A percentile compares a stretch with the other conserved stretches of the same genome.
These are phyloP conservation scores for Fusarium algeriense DNA, from an alignment of 2,329 filamentous ascomycete genomes.

Conservation along the genomic window DNA sequence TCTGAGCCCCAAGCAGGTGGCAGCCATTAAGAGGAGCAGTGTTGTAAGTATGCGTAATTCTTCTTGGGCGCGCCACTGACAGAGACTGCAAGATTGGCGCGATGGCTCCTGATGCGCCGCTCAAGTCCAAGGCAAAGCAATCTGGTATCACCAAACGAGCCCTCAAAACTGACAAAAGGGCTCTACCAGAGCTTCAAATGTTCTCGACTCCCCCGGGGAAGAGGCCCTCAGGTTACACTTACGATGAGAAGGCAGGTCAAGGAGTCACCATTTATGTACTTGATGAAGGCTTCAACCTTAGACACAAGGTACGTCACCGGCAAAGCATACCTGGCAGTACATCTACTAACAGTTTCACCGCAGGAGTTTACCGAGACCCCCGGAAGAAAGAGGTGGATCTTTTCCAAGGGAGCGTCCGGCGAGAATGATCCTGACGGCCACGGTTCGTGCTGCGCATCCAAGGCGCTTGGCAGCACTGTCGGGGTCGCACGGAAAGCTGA, in stretches of 20 bases:
- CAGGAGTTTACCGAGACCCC: not conserved
- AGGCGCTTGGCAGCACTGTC: not conserved
- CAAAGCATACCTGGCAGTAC: too few species aligned
- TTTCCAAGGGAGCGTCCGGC: not conserved
- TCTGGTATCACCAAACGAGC: not conserved
- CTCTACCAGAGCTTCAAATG: not conserved
- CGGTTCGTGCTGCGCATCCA: not conserved
- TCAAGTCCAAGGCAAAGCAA: accelerated
- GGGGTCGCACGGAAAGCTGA: not conserved
- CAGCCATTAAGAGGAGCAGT: accelerated
- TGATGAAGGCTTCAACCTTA: not conserved
- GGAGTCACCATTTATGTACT: not conserved
- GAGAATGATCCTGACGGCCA: not conserved
- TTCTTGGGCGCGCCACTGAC: accelerated
- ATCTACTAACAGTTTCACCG: not conserved
- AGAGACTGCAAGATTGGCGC: accelerated
- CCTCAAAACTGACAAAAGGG: not conserved
- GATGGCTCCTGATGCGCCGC: not conserved
- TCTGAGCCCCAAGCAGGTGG: not conserved
- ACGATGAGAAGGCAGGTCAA: not conserved
- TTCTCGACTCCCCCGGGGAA: not conserved
- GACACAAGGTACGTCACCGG: not conserved
- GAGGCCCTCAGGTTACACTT: not conserved
- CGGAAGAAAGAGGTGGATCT: not conserved
- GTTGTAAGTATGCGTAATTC: not conserved